Base-by-base conservation (phyloP, 805 yeast genomes). In the Suhomyces emberorum region DNA sequence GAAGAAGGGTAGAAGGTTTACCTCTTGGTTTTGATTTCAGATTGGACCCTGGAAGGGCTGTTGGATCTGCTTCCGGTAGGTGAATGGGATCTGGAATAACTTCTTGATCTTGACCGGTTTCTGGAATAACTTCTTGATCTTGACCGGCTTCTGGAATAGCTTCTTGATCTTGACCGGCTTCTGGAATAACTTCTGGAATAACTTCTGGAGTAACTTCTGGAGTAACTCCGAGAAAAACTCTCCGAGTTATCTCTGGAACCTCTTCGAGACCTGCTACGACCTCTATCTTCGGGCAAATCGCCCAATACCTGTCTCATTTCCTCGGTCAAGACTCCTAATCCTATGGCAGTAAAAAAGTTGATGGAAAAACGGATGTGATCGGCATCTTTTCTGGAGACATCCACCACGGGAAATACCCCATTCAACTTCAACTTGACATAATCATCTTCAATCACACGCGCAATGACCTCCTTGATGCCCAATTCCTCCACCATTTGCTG, bases 271-370 rank as follows among this genome's bases (percentile, higher is more conserved):
- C 47, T 15, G 15, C 56, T 47, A 30, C 44, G 23, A 30, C 42
- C 38, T 9, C 44, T 37, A 32, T 44, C 51, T 24, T 41, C 58
- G 4, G 69, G 58, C 22, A 69, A 47, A 12, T 48, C 46, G 35
- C 59, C 52, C 39, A 81, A 56, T 11, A 61, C 66, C 4, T 65
- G 72, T 61, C 98, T 75, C 95, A 89, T 83, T 1, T 65, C 74
- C 25, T 87, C 95, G 0, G 98, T 89, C 39, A 91, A 55, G 2
- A 74, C 71, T 30, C 97, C 97, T 32, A 91, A 57, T 0, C 95
- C 95, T 43, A 91, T 88, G 1, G 97, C 96, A 0, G 97, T 91
- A 59, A 91, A 91, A 55, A 73, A 91, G 54, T 91, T 91, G 54
- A 88, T 88, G 2, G 95, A 74, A 55, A 89, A 91, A 41, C 91